Conservation (phyloP, 192 early-diverging fungal species). For the Rhizophagus sp. region DNA sequence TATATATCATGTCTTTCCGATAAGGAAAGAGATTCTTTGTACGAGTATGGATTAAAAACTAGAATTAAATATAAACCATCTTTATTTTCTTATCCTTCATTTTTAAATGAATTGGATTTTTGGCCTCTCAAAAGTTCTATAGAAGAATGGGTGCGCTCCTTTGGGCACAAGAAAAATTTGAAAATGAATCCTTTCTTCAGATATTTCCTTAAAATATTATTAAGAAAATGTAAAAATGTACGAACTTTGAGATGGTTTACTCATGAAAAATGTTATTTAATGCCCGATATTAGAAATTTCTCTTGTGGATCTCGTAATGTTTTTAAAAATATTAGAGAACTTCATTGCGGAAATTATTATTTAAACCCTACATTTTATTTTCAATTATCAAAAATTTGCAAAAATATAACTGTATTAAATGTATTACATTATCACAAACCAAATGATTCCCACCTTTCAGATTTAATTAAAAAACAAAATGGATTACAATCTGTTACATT, state of each 20-base stretch:
- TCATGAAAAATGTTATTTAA: not conserved
- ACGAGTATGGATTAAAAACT: not conserved
- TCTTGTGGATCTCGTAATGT: not conserved
- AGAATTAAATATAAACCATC: not conserved
- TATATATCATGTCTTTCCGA: not conserved
- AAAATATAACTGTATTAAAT: not conserved
- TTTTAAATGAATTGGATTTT: not conserved
- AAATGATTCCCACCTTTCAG: not conserved
- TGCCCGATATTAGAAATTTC: not conserved
- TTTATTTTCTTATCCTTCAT: not conserved
- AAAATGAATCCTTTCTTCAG: not conserved
- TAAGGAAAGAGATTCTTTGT: not conserved
- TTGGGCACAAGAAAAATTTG: not conserved
- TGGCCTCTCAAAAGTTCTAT: not conserved
- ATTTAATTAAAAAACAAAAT: not conserved
- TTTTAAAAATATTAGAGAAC: not conserved
- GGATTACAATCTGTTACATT: not conserved
- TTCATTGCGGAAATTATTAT: not conserved
- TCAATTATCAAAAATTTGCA: not conserved
- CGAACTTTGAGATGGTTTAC: no score
- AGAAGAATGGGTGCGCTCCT: not conserved
- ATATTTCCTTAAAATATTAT: not conserved
- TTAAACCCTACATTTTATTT: not conserved
- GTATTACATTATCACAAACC: not conserved
- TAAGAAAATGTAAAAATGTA: not conserved